Conservation (phyloP, 2,329 filamentous ascomycete species). For the Ophiosphaerella narmari region DNA sequence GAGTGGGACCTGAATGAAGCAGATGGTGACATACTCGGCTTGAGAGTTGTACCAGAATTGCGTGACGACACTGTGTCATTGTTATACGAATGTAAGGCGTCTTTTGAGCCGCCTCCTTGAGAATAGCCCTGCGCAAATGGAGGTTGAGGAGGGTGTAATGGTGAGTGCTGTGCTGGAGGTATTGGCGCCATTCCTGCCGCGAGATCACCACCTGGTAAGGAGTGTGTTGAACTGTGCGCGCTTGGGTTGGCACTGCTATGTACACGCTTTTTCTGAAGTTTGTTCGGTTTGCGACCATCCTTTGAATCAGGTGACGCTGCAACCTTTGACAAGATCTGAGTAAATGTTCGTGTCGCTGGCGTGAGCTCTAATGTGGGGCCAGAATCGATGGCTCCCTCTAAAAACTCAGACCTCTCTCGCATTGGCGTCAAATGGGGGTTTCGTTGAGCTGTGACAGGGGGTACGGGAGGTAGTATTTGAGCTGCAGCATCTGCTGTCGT, state of each 20-base stretch:
- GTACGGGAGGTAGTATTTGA: conserved; percentile 23
- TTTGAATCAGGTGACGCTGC: conserved; percentile 54
- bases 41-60: conserved; percentile 59
- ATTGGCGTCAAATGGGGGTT: conserved; percentile 36
- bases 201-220: conserved; percentile 57
- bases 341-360: conserved; percentile 42
- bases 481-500: conserved; percentile 22
- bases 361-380: conserved; percentile 26
- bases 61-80: conserved; percentile 49
- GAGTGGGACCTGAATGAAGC: conserved; percentile 75
- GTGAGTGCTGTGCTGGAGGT: conserved; percentile 31
- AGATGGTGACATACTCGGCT: conserved; percentile 72
- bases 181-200: conserved; percentile 17
- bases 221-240: conserved; percentile 87
- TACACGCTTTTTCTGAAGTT: conserved; percentile 82
- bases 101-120: conserved; percentile 31
- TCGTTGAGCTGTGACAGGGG: conserved; percentile 17
- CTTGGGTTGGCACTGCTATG: conserved; percentile 78
- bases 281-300: conserved; percentile 73
- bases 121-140: conserved; percentile 33
- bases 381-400: conserved; percentile 38
- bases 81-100: conserved; percentile 25
- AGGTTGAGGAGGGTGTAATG: conserved; percentile 38
- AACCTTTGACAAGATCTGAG: conserved; percentile 42
- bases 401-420: conserved; percentile 39